Percentiles rank a stretch among this genome's conserved stretches.
Conservation (phyloP, 805 yeast species). For the Zygosaccharomyces bisporus region DNA sequence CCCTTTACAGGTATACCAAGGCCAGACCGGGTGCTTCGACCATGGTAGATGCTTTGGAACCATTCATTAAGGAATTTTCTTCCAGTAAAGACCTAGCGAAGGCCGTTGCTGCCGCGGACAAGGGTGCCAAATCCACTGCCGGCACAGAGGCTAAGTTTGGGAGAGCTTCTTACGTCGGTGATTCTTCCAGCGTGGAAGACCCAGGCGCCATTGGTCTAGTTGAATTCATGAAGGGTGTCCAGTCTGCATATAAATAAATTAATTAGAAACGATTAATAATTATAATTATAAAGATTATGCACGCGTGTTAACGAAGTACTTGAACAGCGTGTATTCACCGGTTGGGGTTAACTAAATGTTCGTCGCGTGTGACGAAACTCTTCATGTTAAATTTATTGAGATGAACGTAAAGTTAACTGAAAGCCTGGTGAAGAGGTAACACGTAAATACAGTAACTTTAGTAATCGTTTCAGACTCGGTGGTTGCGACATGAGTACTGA, state of each 20-base stretch:
- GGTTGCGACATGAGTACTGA: slow-evolving; percentile 47
- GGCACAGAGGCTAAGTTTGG: slow-evolving; percentile 82
- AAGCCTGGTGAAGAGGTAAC: too few species aligned
- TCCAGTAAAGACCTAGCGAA: slow-evolving; percentile 47
- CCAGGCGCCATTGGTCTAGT: slow-evolving; percentile 93
- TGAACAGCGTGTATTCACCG: too few species aligned
- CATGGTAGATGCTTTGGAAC: slow-evolving; percentile 81
- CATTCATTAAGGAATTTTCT: slow-evolving; percentile 66
- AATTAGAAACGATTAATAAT: too few species aligned
- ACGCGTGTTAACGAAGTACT: too few species aligned
- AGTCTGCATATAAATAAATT: slow-evolving; percentile 15
- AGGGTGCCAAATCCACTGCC: slow-evolving; percentile 75
- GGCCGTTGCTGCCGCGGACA: slow-evolving; percentile 66
- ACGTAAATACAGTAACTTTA: not conserved
- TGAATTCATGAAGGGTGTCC: slow-evolving; percentile 43
- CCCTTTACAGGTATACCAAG: slow-evolving; percentile 78
- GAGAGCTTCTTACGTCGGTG: slow-evolving; percentile 88
- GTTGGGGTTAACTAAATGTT: too few species aligned
- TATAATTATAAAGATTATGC: too few species aligned
- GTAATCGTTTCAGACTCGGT: not conserved
- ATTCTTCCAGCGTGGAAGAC: slow-evolving; percentile 68
- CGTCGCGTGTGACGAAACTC: slow-evolving; percentile 1
- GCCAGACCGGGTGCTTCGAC: slow-evolving; percentile 91
- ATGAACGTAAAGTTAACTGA: not conserved
- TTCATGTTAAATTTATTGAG: not conserved